Base-by-base conservation (phyloP, 306 rosid species). In the Acacia melanoxylon region DNA sequence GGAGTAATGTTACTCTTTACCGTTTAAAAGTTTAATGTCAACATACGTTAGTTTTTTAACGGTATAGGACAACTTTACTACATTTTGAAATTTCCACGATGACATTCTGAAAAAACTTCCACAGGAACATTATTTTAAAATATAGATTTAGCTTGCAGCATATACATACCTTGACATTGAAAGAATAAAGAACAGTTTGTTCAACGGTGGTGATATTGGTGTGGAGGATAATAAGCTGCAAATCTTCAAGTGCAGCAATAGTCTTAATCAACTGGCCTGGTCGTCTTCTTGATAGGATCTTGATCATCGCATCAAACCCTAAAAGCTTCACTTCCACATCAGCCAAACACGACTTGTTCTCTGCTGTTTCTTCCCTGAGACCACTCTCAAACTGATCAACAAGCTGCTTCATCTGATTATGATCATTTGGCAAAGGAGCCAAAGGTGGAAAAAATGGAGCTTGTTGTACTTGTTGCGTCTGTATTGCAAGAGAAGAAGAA, bases 191-290 rank as follows among this genome's bases (percentile, higher is more conserved):
- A 79, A 95, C 99, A 2, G 99, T 93, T 72, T 95, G 99, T 77
- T 95, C 99, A 73, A 95, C 92, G 79, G 98, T 95, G 82, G 99
- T 95, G 71, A 95, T 93, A 83, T 95, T 95, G 16, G 99, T 95
- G 54, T 95, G 99, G 74, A 95, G 99, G 70, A 95, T 92, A 44
- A 86, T 91, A 3, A 95, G 88, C 76, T 95, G 99, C 69, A 95
- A 82, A 86, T 95, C 99, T 88, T 95, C 98, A 2, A 95, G 94
- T 0, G 99, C 98, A n/a, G 99, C 98, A 54, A 95, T 95, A 80
- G 92, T 59, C 84, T 95, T 95, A 17, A 95, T 87, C 74, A 95
- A 91, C 85, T 93, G 99, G 0, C 99, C 96, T 3, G 96, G 95
- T 73, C 98, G 88, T 85, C 98, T 92, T 72, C 97, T 89, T 12